Percentiles rank a stretch among this genome's conserved stretches.
Evolutionary conservation across 108 stramenopile species (phyloP).

Genomic region (Cyclotella sp.): DNA sequence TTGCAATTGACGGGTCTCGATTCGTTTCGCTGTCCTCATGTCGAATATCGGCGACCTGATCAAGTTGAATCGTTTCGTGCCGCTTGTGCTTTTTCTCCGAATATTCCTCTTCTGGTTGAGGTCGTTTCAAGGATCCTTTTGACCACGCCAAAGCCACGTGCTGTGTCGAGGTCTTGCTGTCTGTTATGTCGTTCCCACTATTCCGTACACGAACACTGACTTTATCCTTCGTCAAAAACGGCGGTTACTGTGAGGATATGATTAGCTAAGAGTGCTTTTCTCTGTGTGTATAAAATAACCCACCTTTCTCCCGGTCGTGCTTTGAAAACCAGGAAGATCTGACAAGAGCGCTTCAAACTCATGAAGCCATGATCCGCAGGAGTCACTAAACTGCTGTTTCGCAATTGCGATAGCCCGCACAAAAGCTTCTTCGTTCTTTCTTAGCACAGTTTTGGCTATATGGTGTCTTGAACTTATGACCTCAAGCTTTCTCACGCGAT

Average conservation of each 20-base stretch:
- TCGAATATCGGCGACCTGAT: not conserved
- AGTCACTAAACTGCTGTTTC: constrained; percentile 24
- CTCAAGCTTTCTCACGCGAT: constrained; percentile 37
- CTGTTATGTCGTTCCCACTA: not conserved
- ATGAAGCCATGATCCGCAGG: constrained; percentile 22
- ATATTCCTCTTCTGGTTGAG: not conserved
- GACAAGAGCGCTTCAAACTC: constrained; percentile 15
- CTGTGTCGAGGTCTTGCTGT: not conserved
- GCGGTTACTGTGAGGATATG: not conserved
- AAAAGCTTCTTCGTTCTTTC: constrained; percentile 41
- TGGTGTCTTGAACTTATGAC: constrained; percentile 19
- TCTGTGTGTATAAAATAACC: not conserved
- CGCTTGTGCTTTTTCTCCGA: not conserved
- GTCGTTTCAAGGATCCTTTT: constrained; percentile 1
- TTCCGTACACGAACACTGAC: not conserved
- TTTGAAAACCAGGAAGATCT: not conserved
- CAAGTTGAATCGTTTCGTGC: not conserved
- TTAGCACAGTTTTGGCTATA: constrained; percentile 23
- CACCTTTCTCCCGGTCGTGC: constrained; percentile 4
- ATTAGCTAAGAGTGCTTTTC: not conserved
- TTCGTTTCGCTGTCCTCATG: not conserved
- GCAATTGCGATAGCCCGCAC: constrained; percentile 28
- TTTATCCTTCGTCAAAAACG: constrained; percentile 1
- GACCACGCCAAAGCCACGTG: not conserved
- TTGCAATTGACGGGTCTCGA: not conserved